Base-by-base conservation (phyloP, 768 basidiomycete genomes). In the Thelephora ganbajun region DNA sequence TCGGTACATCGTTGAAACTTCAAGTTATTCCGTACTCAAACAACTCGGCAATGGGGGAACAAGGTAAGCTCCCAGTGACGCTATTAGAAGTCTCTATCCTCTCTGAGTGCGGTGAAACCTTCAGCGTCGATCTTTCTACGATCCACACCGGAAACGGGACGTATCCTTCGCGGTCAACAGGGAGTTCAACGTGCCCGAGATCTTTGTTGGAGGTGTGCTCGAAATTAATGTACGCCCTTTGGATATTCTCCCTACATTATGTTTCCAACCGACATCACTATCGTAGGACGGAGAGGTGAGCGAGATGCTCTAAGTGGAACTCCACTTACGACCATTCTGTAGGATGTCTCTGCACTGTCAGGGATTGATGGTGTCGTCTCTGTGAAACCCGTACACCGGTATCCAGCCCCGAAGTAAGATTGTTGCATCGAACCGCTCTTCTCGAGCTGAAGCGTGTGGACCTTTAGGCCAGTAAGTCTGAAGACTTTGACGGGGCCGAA, bases 171-270 rank as follows among this genome's bases (percentile, higher is more conserved):
- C 68, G 18, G 69, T 79, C 9, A 63, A 68, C 46, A 71, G 67
- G 52, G 74, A 75, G 52, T 83, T 69, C 62, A 66, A 79, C 46
- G 54, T 68, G 0, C 61, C 65, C 3, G 73, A 69, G 0, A 50
- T 83, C 11, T 80, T 83, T 55, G 62, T 76, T 23, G 81, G 81
- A 4, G 79, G 74, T 23, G 67, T 74, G 35, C 53, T 82, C 44
- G 69, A 69, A 16, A 54, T 82, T 33, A 56, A 61, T 34, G 73
- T 71, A 47, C 51, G 66, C 65, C 49, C 44, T 11, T 19, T 37
- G 3, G 18, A 43, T 42, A 49, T 46, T 20, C 39, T 36, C 41
- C 34, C 16, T 18, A 23, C 1, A 12, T 43, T 20, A 26, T 34
- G 18, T 16, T 22, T 34, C 41, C 16, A 7, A 47, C 35, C 37